Conservation (phyloP, 2,329 filamentous ascomycete species). For the Neonectria punicea region DNA sequence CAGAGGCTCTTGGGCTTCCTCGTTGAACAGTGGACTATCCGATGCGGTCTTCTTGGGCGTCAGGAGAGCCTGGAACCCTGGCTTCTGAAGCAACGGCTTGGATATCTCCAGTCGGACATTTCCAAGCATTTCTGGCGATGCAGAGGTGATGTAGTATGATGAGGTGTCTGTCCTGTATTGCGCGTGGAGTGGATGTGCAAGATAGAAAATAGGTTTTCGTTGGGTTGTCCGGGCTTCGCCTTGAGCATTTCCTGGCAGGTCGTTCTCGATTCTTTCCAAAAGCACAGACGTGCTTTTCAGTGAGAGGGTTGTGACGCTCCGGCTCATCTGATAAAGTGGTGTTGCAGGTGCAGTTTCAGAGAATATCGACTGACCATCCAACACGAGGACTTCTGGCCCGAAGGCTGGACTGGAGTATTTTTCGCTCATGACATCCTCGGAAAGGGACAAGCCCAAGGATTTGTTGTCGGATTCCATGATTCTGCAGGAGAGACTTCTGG, state of each 20-base stretch:
- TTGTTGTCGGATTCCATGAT: too few species aligned
- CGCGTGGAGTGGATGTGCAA: conserved; percentile 11
- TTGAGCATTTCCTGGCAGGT: neutral
- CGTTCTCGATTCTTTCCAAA: conserved; percentile 26
- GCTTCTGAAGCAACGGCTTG: accelerated
- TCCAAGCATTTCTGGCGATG: conserved; percentile 15
- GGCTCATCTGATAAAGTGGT: conserved; percentile 30
- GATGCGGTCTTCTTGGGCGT: conserved; percentile 20
- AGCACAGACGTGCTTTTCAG: conserved; percentile 21
- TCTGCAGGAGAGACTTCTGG: too few species aligned
- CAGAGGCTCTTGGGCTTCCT: neutral
- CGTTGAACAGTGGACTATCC: conserved; percentile 13
- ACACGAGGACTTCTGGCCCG: conserved; percentile 1
- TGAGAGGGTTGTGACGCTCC: neutral
- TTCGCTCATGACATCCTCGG: too few species aligned
- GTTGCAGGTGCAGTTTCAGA: neutral
- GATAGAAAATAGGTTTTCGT: conserved; percentile 23
- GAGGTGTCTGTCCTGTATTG: conserved; percentile 7
- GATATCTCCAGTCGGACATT: conserved; percentile 17
- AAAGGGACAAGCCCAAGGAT: too few species aligned
- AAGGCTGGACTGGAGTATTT: neutral
- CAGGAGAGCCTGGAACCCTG: conserved; percentile 17
- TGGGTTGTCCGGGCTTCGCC: neutral
- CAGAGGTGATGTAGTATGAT: conserved; percentile 28
- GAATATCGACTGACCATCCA: conserved; percentile 24